Percentiles rank a stretch among this genome's conserved stretches.
phyloP scores from a whole-genome alignment of 352 stramenopile genomes.

The Albugo candida region DNA sequence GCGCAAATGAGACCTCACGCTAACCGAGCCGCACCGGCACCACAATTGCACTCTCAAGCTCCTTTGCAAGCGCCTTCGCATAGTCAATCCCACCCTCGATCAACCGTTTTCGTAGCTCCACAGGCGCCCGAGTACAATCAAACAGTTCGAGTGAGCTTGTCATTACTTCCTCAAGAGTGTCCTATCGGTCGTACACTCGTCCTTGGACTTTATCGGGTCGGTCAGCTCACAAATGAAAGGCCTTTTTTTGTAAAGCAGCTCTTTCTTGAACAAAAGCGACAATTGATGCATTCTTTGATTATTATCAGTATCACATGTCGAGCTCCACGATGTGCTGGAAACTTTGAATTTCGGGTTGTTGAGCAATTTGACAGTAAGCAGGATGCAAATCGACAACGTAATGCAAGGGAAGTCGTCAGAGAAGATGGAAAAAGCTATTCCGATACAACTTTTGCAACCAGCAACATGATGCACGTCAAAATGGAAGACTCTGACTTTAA shows the following conservation, averaged over 20 bases:
- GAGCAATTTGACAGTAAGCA: constrained; percentile 28
- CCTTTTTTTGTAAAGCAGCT: constrained; percentile 75
- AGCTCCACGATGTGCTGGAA: constrained; percentile 46
- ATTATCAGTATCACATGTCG: constrained; percentile 71
- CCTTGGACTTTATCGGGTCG: constrained; percentile 53
- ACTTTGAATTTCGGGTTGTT: constrained; percentile 73
- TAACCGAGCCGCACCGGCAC: no score
- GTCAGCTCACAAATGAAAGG: constrained; percentile 56
- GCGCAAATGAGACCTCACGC: no score
- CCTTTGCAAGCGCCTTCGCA: no score
- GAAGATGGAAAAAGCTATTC: constrained; percentile 16
- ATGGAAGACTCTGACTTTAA: constrained; percentile 70
- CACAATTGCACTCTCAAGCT: no score
- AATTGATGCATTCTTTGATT: constrained; percentile 34
- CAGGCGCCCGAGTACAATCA: constrained; percentile 53
- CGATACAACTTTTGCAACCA: constrained; percentile 43
- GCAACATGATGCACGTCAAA: constrained; percentile 48
- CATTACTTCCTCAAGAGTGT: constrained; percentile 35
- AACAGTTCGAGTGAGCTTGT: constrained; percentile 61
- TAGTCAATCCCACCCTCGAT: neutral
- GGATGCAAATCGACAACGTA: constrained; percentile 13
- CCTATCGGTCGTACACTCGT: constrained; percentile 33
- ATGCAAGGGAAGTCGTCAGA: neutral
- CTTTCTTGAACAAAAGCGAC: constrained; percentile 56
- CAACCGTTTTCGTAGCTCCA: constrained; percentile 18